Percentiles rank a stretch among this genome's conserved stretches.
Conservation (phyloP, 2,329 filamentous ascomycete genomes). For the Neospermospora avenae region DNA sequence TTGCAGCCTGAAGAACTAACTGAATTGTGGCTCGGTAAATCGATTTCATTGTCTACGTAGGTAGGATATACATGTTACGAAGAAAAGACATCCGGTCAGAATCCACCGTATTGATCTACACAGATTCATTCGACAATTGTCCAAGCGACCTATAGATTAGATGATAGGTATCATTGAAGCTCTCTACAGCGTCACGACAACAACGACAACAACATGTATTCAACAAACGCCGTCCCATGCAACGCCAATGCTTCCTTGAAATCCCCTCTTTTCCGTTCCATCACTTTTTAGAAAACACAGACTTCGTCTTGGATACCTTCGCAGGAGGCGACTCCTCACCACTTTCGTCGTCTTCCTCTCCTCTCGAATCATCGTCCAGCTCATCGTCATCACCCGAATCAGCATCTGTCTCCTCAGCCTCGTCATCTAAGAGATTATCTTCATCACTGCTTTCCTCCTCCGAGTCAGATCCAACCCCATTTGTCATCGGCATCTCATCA, state of each 20-base stretch:
- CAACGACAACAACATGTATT: neutral
- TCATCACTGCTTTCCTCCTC: conserved; percentile 42
- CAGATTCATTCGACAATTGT: neutral
- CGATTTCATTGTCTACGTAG: no score
- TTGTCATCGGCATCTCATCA: conserved; percentile 39
- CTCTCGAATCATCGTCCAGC: conserved; percentile 43
- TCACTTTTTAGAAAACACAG: conserved; percentile 29
- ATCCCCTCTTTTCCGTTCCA: conserved; percentile 15
- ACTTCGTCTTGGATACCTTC: conserved; percentile 29
- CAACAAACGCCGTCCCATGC: conserved; percentile 31
- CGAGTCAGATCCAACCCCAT: conserved; percentile 45
- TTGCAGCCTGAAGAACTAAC: no score
- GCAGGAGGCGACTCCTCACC: conserved; percentile 38
- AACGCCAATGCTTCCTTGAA: conserved; percentile 25
- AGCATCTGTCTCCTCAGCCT: conserved; percentile 44
- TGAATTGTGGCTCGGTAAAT: neutral
- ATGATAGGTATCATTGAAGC: neutral
- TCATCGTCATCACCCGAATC: conserved; percentile 42
- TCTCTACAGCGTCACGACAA: neutral
- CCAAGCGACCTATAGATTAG: neutral
- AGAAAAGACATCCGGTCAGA: neutral
- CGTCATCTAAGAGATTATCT: conserved; percentile 47
- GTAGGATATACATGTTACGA: no score
- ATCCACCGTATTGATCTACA: neutral
- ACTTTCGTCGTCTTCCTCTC: conserved; percentile 40